Evolutionary conservation across 352 stramenopile species (phyloP).

Genomic region (Globisporangium heterothallicum): DNA sequence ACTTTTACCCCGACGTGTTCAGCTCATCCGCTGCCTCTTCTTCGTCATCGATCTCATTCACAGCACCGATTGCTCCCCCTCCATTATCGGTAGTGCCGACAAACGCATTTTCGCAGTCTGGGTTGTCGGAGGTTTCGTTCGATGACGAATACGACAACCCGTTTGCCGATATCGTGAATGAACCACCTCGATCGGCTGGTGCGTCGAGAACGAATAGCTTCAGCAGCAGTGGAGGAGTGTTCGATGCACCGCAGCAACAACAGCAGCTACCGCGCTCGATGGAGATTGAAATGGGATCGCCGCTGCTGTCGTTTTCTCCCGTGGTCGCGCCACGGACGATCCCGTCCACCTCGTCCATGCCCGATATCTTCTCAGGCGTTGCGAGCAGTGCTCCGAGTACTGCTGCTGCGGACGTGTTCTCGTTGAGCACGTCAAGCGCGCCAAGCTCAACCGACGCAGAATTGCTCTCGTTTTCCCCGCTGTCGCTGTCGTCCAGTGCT

Average conservation of each 20-base stretch:
- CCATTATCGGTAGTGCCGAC: neutral
- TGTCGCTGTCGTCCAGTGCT: conserved; percentile 3
- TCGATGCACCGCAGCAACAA: neutral
- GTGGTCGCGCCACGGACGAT: conserved; percentile 11
- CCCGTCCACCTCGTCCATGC: conserved; percentile 13
- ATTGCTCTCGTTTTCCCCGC: conserved; percentile 21
- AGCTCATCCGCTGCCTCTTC: conserved; percentile 20
- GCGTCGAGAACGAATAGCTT: conserved; percentile 10
- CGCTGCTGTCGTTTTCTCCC: conserved; percentile 39
- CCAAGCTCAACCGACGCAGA: conserved; percentile 4
- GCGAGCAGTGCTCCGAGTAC: neutral
- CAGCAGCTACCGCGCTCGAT: neutral
- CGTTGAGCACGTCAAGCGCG: conserved; percentile 2
- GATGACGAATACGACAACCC: conserved; percentile 20
- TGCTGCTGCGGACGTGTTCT: neutral
- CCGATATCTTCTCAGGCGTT: conserved; percentile 2
- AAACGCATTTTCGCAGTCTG: conserved; percentile 3
- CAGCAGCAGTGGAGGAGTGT: neutral
- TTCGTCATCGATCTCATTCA: conserved; percentile 6
- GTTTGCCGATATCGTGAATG: conserved; percentile 17
- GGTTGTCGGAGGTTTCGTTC: conserved; percentile 9
- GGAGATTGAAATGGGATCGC: conserved; percentile 10
- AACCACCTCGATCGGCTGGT: conserved; percentile 1
- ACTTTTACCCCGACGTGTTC: conserved; percentile 40
- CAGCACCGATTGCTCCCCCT: neutral